phyloP scores from a whole-genome alignment of 441 rosid genomes.

The Macaranga tanarius region DNA sequence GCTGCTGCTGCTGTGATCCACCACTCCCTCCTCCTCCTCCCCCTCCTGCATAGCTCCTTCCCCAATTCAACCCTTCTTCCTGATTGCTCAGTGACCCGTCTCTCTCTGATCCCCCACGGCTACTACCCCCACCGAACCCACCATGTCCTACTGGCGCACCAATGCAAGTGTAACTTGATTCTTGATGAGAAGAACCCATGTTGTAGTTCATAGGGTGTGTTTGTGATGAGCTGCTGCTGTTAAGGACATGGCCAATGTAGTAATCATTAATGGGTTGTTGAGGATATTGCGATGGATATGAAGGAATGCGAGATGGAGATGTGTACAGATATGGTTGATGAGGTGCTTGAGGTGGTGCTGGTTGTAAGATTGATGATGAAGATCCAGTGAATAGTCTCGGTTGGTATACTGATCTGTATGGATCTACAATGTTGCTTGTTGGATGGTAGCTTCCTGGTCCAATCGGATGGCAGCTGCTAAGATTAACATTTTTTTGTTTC shows the following conservation, averaged over 20 bases:
- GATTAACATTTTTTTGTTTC: neutral
- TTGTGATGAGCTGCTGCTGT: constrained; percentile 34
- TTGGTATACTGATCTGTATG: constrained; percentile 55
- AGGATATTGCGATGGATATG: constrained; percentile 43
- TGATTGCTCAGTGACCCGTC: constrained; percentile 37
- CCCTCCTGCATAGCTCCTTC: constrained; percentile 29
- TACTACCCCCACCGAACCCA: constrained; percentile 34
- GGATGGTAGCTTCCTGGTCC: constrained; percentile 48
- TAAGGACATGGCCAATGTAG: constrained; percentile 55
- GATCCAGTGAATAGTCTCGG: constrained; percentile 50
- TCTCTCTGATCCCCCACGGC: constrained; percentile 35
- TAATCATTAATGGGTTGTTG: constrained; percentile 43
- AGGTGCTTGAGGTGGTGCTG: constrained; percentile 30
- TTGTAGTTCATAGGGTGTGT: constrained; percentile 37
- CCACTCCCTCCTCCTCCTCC: constrained; percentile 6
- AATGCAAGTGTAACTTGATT: constrained; percentile 65
- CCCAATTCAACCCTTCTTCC: constrained; percentile 40
- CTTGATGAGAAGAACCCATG: constrained; percentile 27
- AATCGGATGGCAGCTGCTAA: constrained; percentile 46
- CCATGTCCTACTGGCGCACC: constrained; percentile 70
- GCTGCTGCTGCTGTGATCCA: constrained; percentile 31
- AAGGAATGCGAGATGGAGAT: constrained; percentile 43
- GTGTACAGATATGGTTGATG: constrained; percentile 47
- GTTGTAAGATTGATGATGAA: constrained; percentile 40
- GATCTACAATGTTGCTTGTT: constrained; percentile 48